Evolutionary conservation across 176 grass and related monocot species (phyloP).

Genomic region (Zizania latifolia): DNA sequence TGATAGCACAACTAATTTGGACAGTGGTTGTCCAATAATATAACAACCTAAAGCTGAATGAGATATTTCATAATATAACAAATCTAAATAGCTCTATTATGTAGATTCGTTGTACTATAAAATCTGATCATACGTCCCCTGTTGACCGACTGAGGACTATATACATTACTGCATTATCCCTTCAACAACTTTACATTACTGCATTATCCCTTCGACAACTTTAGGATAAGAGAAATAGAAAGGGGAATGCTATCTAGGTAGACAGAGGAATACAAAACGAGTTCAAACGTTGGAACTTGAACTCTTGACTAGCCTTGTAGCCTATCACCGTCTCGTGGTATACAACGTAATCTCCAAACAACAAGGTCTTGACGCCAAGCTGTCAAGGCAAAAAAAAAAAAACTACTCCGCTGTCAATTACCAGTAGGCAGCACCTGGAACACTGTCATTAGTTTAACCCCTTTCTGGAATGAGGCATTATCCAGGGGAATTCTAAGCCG

Average conservation of each 20-base stretch:
- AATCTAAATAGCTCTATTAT: too few species aligned
- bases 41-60: too few species aligned
- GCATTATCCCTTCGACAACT: too few species aligned
- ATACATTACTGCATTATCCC: too few species aligned
- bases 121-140: too few species aligned
- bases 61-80: too few species aligned
- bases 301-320: neutral
- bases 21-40: too few species aligned
- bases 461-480: neutral
- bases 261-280: neutral
- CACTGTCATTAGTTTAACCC: neutral
- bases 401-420: neutral
- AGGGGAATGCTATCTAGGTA: neutral
- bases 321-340: neutral
- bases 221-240: neutral
- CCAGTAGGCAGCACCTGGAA: neutral
- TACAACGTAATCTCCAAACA: neutral
- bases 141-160: too few species aligned
- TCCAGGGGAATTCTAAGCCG: neutral
- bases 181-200: too few species aligned
- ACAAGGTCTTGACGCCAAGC: neutral
- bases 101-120: too few species aligned
- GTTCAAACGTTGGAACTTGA: conserved; percentile 23
- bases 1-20: too few species aligned
- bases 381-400: neutral